Evolutionary conservation across 805 yeast genomes (phyloP).

Genomic region (Isabelozyma gotoi): DNA sequence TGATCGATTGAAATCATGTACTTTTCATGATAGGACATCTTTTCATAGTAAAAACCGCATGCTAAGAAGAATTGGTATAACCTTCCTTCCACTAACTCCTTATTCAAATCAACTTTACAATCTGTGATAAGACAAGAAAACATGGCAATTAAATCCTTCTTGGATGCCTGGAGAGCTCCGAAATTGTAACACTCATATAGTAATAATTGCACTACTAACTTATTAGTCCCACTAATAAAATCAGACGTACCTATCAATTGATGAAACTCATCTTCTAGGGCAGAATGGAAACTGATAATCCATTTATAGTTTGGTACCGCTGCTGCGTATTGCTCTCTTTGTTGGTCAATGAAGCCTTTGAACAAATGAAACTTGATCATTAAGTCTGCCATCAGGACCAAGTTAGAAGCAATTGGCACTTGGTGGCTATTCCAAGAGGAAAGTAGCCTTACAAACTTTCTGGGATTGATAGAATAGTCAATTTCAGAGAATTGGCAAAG

Average conservation of each 20-base stretch:
- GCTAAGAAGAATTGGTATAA: constrained; percentile 10
- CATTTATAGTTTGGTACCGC: constrained; percentile 17
- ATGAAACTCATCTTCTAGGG: constrained; percentile 4
- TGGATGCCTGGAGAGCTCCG: constrained; percentile 10
- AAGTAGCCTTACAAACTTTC: constrained; percentile 8
- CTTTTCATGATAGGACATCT: constrained; percentile 11
- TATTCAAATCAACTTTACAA: constrained; percentile 6
- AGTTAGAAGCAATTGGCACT: not conserved
- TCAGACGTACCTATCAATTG: constrained; percentile 8
- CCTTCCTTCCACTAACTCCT: constrained; percentile 8
- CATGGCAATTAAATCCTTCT: constrained; percentile 6
- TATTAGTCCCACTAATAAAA: constrained; percentile 9
- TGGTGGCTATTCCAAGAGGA: constrained; percentile 4
- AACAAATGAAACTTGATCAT: constrained; percentile 16
- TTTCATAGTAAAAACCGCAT: constrained; percentile 22
- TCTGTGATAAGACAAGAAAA: constrained; percentile 8
- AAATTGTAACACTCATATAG: constrained; percentile 12
- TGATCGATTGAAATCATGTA: constrained; percentile 5
- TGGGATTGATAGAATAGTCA: constrained; percentile 10
- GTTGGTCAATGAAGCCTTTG: constrained; percentile 15
- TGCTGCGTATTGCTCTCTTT: constrained; percentile 11
- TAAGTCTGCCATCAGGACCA: constrained; percentile 4
- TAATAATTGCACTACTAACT: constrained; percentile 9
- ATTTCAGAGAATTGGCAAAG: constrained; percentile 14
- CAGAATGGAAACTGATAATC: constrained; percentile 13